phyloP scores from a whole-genome alignment of 2,329 filamentous ascomycete genomes.

The Sporothrix luriei region DNA sequence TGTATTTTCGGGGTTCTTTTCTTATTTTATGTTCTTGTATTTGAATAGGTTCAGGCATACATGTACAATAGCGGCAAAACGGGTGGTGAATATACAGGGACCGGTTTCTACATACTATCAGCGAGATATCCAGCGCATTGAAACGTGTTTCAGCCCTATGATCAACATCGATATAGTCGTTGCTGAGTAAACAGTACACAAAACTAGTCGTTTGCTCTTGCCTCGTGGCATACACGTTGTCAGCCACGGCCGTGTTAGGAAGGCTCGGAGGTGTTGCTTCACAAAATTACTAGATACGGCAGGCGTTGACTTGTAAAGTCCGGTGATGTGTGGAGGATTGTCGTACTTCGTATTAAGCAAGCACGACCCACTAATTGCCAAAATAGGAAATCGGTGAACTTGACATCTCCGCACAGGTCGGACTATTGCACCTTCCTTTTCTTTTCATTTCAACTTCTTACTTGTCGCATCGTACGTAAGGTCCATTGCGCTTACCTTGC shows the following conservation, averaged over 20 bases:
- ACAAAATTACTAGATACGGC: conserved; percentile 7
- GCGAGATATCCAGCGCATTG: background rate
- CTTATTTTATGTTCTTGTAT: background rate
- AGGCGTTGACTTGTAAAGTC: conserved; percentile 18
- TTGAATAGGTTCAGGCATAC: background rate
- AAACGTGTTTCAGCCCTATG: background rate
- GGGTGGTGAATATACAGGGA: conserved; percentile 5
- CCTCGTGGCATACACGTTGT: conserved; percentile 18
- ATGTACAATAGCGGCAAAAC: background rate
- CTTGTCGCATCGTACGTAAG: too few relatives aligned
- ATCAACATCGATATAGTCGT: conserved; percentile 14
- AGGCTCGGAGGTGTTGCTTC: background rate
- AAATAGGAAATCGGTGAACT: background rate
- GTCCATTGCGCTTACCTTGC: conserved; percentile 1
- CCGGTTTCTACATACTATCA: background rate
- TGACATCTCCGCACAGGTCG: conserved; percentile 4
- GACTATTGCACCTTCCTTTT: conserved; percentile 3
- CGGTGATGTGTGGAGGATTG: background rate
- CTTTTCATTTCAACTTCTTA: background rate
- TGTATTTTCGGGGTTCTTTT: background rate
- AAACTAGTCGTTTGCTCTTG: background rate
- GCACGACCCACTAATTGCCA: background rate
- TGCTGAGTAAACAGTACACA: background rate
- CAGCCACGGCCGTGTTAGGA: background rate
- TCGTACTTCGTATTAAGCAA: too few relatives aligned